These are phyloP conservation scores for Asterionellopsis glacialis DNA, from an alignment of 108 stramenopile genomes.

Conservation along the genomic window DNA sequence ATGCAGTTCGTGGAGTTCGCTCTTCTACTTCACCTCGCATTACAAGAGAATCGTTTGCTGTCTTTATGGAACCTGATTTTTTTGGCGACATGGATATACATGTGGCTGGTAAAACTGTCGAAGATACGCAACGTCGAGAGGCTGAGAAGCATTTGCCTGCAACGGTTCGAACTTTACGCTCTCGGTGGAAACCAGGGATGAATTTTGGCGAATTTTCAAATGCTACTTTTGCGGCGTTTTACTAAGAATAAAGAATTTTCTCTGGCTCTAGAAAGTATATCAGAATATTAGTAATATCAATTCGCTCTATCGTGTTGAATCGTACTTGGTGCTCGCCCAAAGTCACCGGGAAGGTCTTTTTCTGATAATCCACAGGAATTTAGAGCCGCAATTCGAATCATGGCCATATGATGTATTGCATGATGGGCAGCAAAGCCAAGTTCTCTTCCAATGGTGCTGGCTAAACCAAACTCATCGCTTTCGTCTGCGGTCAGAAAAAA, in stretches of 20 bases:
- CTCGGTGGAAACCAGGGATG: slow-evolving; percentile 55
- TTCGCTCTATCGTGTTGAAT: slow-evolving; percentile 38
- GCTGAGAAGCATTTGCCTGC: slow-evolving; percentile 34
- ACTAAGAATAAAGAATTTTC: neutral
- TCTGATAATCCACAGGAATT: slow-evolving; percentile 35
- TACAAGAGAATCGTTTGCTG: slow-evolving; percentile 66
- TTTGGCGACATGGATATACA: slow-evolving; percentile 46
- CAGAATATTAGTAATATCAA: neutral
- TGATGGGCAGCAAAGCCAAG: slow-evolving; percentile 90
- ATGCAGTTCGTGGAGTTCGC: slow-evolving; percentile 74
- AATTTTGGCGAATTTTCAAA: slow-evolving; percentile 77
- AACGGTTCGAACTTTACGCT: slow-evolving; percentile 38
- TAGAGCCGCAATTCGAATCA: slow-evolving; percentile 80
- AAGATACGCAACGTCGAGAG: slow-evolving; percentile 43
- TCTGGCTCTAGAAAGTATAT: too few species aligned
- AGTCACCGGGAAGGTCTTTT: slow-evolving; percentile 50
- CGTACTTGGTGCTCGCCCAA: slow-evolving; percentile 85
- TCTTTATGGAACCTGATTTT: slow-evolving; percentile 77
- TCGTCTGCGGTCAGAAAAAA: slow-evolving; percentile 74
- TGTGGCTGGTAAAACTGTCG: slow-evolving; percentile 31
- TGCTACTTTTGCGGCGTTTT: slow-evolving; percentile 70
- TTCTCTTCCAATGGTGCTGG: slow-evolving; percentile 73
- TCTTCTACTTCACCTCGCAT: slow-evolving; percentile 23
- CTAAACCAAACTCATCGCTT: slow-evolving; percentile 45
- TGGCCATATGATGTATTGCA: slow-evolving; percentile 90